Evolutionary conservation across 352 stramenopile species (phyloP).

Genomic region (Pythium pectinolyticum): DNA sequence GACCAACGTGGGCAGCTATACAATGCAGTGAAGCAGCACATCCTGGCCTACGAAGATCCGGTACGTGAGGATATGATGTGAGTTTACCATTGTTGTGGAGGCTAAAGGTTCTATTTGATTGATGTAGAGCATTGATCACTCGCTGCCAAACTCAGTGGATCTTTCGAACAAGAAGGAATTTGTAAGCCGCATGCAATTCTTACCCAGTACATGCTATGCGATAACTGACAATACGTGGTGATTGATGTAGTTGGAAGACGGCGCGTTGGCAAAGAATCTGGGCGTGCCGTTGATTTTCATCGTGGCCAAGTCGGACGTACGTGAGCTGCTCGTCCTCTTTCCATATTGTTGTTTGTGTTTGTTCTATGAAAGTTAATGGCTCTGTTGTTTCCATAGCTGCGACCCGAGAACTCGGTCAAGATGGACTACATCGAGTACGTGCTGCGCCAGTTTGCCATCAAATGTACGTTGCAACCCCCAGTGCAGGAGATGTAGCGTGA

Average conservation of each 20-base stretch:
- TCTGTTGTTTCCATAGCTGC: slow-evolving; percentile 36
- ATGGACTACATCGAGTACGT: slow-evolving; percentile 87
- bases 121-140: slow-evolving; percentile 56
- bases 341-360: neutral
- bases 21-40: slow-evolving; percentile 63
- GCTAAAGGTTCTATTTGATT: neutral
- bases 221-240: no score
- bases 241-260: slow-evolving; percentile 60
- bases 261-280: slow-evolving; percentile 76
- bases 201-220: no score
- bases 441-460: slow-evolving; percentile 75
- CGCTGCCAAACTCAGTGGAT: slow-evolving; percentile 50
- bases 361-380: neutral
- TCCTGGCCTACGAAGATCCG: slow-evolving; percentile 76
- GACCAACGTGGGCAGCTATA: slow-evolving; percentile 67
- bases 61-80: slow-evolving; percentile 32
- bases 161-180: slow-evolving; percentile 63
- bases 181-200: no score
- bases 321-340: slow-evolving; percentile 8
- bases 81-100: slow-evolving; percentile 7
- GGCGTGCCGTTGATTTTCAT: slow-evolving; percentile 73
- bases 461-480: no score
- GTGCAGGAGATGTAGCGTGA: no score
- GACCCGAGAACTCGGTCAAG: slow-evolving; percentile 78
- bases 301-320: slow-evolving; percentile 78